phyloP scores from a whole-genome alignment of 2,329 filamentous ascomycete species.

The Trichoderma hamatum region DNA sequence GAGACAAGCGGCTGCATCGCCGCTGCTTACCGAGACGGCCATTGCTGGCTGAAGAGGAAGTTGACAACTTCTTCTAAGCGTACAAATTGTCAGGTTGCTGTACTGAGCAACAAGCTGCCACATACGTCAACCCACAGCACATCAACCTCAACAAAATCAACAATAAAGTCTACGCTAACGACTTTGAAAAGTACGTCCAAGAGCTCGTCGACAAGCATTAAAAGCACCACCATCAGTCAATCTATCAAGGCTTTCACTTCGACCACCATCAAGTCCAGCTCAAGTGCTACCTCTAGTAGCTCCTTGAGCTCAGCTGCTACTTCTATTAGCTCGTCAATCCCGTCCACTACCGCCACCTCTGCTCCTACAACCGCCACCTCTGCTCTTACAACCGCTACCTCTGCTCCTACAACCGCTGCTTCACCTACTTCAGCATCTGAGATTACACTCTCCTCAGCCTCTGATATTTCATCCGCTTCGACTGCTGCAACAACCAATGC shows the following conservation, averaged over 20 bases:
- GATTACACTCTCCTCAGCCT: background rate
- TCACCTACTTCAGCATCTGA: background rate
- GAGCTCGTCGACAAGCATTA: background rate
- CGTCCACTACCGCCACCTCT: background rate
- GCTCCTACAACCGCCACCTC: background rate
- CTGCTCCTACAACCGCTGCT: background rate
- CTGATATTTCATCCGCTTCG: too few relatives aligned
- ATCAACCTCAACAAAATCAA: background rate
- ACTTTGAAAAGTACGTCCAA: background rate
- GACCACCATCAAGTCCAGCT: background rate
- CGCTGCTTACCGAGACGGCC: constrained; percentile 2
- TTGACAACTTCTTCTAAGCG: background rate
- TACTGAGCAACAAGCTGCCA: constrained; percentile 5
- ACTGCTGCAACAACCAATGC: too few relatives aligned
- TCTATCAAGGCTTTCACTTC: background rate
- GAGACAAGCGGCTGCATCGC: background rate
- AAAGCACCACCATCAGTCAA: background rate
- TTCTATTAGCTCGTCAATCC: background rate
- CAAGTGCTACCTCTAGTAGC: background rate
- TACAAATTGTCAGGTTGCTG: constrained; percentile 1
- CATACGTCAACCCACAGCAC: constrained; percentile 1
- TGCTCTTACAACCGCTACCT: too few relatives aligned
- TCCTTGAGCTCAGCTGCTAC: background rate
- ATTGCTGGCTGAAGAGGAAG: constrained; percentile 4
- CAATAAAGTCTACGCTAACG: background rate